A percentile compares a stretch with the other conserved stretches of the same genome.
Conservation (phyloP, 352 stramenopile species). For the Pythium chondricola region DNA sequence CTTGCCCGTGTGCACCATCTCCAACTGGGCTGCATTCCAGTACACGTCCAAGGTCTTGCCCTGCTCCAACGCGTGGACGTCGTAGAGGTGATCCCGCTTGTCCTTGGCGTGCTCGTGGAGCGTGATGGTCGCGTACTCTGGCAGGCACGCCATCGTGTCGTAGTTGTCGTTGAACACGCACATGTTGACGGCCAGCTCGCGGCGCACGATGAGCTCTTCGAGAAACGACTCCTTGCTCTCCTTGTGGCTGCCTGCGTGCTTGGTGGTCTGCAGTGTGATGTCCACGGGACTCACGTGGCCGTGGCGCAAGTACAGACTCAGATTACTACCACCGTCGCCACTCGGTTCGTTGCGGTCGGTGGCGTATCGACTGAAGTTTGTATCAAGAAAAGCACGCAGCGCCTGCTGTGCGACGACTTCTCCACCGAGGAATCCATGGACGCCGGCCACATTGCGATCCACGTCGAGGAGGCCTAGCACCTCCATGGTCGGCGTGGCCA, state of each 20-base stretch:
- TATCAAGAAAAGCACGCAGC: slow-evolving; percentile 86
- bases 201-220: slow-evolving; percentile 96
- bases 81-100: slow-evolving; percentile 89
- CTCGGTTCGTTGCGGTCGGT: slow-evolving; percentile 95
- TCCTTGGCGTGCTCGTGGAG: slow-evolving; percentile 87
- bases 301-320: slow-evolving; percentile 93
- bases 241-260: slow-evolving; percentile 66
- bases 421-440: slow-evolving; percentile 65
- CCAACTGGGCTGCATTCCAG: slow-evolving; percentile 98
- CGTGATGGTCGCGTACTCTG: slow-evolving; percentile 90
- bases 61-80: slow-evolving; percentile 85
- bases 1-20: slow-evolving; percentile 92
- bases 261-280: slow-evolving; percentile 48
- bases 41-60: slow-evolving; percentile 94
- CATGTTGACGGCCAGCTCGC: slow-evolving; percentile 97
- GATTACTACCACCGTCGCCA: slow-evolving; percentile 83
- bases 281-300: slow-evolving; percentile 82
- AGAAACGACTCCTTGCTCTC: slow-evolving; percentile 90
- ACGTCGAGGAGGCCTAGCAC: slow-evolving; percentile 52
- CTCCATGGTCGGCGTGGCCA: slow-evolving; percentile 21
- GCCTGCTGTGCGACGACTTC: slow-evolving; percentile 51
- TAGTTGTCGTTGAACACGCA: slow-evolving; percentile 95
- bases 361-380: slow-evolving; percentile 68
- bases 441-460: slow-evolving; percentile 45
- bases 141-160: slow-evolving; percentile 87